A percentile compares a stretch with the other conserved stretches of the same genome.
Evolutionary conservation across 768 basidiomycete species (phyloP).

Genomic region (Punctularia strigosozonata): DNA sequence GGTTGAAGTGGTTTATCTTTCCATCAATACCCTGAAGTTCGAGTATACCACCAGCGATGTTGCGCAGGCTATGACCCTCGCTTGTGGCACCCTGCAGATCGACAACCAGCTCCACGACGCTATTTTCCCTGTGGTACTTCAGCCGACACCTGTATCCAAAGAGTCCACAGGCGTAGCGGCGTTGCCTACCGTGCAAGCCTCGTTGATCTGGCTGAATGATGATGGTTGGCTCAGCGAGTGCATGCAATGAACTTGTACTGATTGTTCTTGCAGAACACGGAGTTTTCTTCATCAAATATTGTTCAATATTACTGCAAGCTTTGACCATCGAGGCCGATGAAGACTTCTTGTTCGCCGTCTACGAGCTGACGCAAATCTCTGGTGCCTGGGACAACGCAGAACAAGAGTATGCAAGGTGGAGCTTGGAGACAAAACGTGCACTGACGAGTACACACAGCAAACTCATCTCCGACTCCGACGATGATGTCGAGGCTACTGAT

Average conservation of each 20-base stretch:
- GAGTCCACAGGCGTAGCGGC: slow-evolving; percentile 67
- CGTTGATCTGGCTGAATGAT: slow-evolving; percentile 86
- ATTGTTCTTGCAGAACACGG: slow-evolving; percentile 64
- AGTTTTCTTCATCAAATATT: slow-evolving; percentile 96
- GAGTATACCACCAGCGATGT: slow-evolving; percentile 74
- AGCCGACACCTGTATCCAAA: slow-evolving; percentile 81
- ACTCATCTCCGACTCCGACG: slow-evolving; percentile 57
- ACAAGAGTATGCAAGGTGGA: slow-evolving; percentile 47
- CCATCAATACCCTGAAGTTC: slow-evolving; percentile 66
- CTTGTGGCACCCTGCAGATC: slow-evolving; percentile 81
- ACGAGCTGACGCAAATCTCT: slow-evolving; percentile 85
- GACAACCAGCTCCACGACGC: slow-evolving; percentile 98
- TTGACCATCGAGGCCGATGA: slow-evolving; percentile 96
- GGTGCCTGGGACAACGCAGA: slow-evolving; percentile 79
- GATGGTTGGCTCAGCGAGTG: slow-evolving; percentile 44
- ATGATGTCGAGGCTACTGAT: slow-evolving; percentile 59
- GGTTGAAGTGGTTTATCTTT: slow-evolving; percentile 83
- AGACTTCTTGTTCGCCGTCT: slow-evolving; percentile 85
- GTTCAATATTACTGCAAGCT: slow-evolving; percentile 86
- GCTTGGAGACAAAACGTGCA: slow-evolving; percentile 2
- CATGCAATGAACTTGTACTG: not conserved
- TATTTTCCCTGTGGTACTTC: slow-evolving; percentile 86
- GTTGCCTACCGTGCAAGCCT: slow-evolving; percentile 81
- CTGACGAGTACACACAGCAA: slow-evolving; percentile 29
- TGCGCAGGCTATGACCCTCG: slow-evolving; percentile 70